A percentile compares a stretch with the other conserved stretches of the same genome.
phyloP scores from a whole-genome alignment of 352 stramenopile species.

The Thalassiosira ordinaria region DNA sequence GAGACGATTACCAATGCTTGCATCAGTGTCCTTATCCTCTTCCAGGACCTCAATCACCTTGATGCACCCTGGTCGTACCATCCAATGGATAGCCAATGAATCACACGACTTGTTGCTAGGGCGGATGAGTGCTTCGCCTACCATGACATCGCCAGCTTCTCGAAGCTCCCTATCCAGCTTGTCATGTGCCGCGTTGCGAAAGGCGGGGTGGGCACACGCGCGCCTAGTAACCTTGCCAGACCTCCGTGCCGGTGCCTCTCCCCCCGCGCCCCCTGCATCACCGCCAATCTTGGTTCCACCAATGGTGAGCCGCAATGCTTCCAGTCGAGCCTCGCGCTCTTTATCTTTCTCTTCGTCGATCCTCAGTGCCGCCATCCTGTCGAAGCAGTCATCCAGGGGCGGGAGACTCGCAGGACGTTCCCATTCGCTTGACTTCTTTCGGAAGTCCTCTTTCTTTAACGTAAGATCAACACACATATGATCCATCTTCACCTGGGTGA shows the following conservation, averaged over 20 bases:
- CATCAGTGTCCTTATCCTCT: constrained; percentile 85
- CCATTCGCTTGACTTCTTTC: constrained; percentile 80
- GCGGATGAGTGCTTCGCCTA: constrained; percentile 82
- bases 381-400: constrained; percentile 77
- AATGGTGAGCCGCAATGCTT: constrained; percentile 64
- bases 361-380: constrained; percentile 60
- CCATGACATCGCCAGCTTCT: constrained; percentile 72
- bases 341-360: constrained; percentile 83
- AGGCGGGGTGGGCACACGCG: constrained; percentile 83
- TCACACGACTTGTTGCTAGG: constrained; percentile 83
- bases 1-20: constrained; percentile 83
- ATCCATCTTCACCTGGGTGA: constrained; percentile 87
- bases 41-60: constrained; percentile 85
- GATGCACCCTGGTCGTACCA: constrained; percentile 76
- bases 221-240: constrained; percentile 72
- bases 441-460: constrained; percentile 84
- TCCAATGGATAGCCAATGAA: constrained; percentile 83
- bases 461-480: constrained; percentile 86
- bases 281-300: constrained; percentile 57
- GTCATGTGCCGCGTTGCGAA: constrained; percentile 80
- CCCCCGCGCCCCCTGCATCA: constrained; percentile 46
- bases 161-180: constrained; percentile 78
- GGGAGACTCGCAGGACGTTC: constrained; percentile 69
- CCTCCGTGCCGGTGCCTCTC: constrained; percentile 12
- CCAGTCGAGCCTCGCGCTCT: constrained; percentile 72